These are phyloP conservation scores for Penicillium sp. DNA, from an alignment of 2,329 filamentous ascomycete species.

Conservation along the genomic window DNA sequence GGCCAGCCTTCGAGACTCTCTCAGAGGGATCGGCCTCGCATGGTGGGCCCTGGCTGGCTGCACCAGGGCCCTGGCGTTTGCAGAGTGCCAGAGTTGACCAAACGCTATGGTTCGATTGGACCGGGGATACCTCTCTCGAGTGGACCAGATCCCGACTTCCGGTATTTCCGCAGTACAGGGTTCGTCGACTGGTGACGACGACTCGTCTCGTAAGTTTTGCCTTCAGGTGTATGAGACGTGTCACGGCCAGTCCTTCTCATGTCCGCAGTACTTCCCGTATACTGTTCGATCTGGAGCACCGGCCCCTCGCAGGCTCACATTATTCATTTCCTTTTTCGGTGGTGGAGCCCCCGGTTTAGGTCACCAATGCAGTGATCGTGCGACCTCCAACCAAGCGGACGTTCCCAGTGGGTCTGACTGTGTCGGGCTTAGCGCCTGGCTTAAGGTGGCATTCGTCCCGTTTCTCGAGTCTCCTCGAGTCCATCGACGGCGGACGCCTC, in stretches of 20 bases:
- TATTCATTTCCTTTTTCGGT: neutral
- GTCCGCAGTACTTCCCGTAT: too few species aligned
- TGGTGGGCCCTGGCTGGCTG: neutral
- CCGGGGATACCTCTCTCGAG: conserved; percentile 1
- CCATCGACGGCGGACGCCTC: too few species aligned
- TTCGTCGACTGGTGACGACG: neutral
- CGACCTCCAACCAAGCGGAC: neutral
- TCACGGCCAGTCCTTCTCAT: too few species aligned
- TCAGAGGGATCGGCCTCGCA: neutral
- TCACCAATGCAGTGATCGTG: neutral
- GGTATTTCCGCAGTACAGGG: neutral
- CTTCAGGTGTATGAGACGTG: too few species aligned
- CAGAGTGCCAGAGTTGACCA: too few species aligned
- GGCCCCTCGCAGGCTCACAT: neutral
- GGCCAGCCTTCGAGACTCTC: conserved; percentile 7
- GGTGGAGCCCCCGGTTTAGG: neutral
- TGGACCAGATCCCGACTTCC: conserved; percentile 5
- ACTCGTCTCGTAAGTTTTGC: neutral
- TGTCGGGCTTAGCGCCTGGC: neutral
- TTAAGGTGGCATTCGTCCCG: conserved; percentile 3
- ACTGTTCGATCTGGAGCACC: neutral
- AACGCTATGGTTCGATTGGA: neutral
- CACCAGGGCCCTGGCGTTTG: neutral
- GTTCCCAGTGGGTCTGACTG: neutral
- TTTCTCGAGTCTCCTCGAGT: neutral